Base-by-base conservation (phyloP, 2,329 filamentous ascomycete species). In the Aspergillus neoniger region DNA sequence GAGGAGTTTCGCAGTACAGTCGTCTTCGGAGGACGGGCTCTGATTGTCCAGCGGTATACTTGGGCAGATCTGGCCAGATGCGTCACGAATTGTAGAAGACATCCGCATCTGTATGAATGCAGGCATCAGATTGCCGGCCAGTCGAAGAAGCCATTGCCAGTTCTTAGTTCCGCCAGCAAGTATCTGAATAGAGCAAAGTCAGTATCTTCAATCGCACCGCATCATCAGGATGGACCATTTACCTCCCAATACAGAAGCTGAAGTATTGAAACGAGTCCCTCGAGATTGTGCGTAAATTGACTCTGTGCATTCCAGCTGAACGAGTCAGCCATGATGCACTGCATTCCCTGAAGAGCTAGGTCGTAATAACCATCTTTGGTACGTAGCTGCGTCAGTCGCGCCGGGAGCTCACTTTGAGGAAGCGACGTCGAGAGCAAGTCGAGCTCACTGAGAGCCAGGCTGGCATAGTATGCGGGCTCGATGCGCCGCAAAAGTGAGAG, bases 361-460 rank as follows among this genome's bases (percentile, higher is more conserved):
- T 44, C 41, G 41, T 44, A 23, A 23, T 44, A 44, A 10, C 41
- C 41, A 44, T 44, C 41, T 44, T 44, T 44, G 41, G 19, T 21
- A 21, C 41, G 41, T 14, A 44, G 4, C 6, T 44, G 9, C 19
- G 41, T 15, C 17, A 44, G 19, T 10, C 41, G 41, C 4, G 19
- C 21, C 41, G 19, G 8, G 19, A 44, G 10, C 14, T 44, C 41
- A 23, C 10, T 21, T 23, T 14, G 23, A 21, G 41, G 9, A 8
- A 44, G 41, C 41, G 41, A 44, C 10, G 41, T 23, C 10, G 41
- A 44, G 41, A 44, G 41, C 10, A 44, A 21, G 19, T 44, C 41
- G 19, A 19, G 28, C 41, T 55, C 38, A 21, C 53, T 55, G 4
- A 55, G 41, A n/a, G 53, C 53, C 36, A 55, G 39, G 9, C 32